Evolutionary conservation across 2,329 filamentous ascomycete species (phyloP).

Genomic region (Sarocladium strictum): DNA sequence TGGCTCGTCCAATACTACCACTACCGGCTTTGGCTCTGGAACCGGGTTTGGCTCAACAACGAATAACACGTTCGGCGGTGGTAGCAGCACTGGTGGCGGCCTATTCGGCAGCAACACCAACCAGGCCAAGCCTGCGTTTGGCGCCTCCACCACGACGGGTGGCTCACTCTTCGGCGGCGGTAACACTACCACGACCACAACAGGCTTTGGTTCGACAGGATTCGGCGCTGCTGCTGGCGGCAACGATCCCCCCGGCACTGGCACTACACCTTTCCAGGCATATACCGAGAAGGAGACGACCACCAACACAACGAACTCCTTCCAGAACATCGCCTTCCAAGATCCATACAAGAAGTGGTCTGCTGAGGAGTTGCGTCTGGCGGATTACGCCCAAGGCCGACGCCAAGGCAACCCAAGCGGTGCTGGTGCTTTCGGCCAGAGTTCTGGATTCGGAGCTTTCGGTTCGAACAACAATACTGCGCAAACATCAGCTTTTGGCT

Average conservation of each 20-base stretch:
- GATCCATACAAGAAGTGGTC: slow-evolving; percentile 84
- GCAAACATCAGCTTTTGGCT: slow-evolving; percentile 18
- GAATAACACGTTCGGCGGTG: slow-evolving; percentile 32
- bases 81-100: slow-evolving; percentile 31
- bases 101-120: slow-evolving; percentile 43
- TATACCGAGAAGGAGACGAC: slow-evolving; percentile 68
- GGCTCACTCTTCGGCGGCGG: slow-evolving; percentile 42
- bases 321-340: slow-evolving; percentile 75
- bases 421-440: slow-evolving; percentile 75
- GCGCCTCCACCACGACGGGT: slow-evolving; percentile 31
- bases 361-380: slow-evolving; percentile 74
- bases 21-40: slow-evolving; percentile 29
- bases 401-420: slow-evolving; percentile 78
- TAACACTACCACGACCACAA: slow-evolving; percentile 19
- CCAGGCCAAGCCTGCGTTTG: slow-evolving; percentile 46
- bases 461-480: slow-evolving; percentile 32
- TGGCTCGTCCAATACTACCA: slow-evolving; percentile 30
- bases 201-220: slow-evolving; percentile 24
- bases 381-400: slow-evolving; percentile 83
- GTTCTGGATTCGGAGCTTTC: slow-evolving; percentile 47
- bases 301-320: slow-evolving; percentile 52
- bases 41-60: slow-evolving; percentile 28
- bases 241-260: slow-evolving; percentile 64
- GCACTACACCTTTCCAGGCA: slow-evolving; percentile 60
- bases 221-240: slow-evolving; percentile 45